Evolutionary conservation across 2,329 filamentous ascomycete genomes (phyloP).

Genomic region (Bipolaris gigantea): DNA sequence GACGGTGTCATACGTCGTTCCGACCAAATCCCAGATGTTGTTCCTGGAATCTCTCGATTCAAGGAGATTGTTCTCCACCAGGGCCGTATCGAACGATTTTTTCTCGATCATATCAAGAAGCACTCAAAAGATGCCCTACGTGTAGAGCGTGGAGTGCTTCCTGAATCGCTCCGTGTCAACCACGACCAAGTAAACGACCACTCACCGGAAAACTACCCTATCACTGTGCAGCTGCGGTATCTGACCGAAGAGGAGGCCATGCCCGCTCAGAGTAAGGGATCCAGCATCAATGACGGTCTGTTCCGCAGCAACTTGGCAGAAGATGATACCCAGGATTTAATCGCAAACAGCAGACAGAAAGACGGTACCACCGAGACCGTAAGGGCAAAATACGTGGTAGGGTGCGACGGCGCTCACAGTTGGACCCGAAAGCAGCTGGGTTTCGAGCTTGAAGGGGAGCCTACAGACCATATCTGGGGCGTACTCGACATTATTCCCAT

Average conservation of each 20-base stretch:
- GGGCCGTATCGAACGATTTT: slow-evolving; percentile 69
- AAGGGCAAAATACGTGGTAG: slow-evolving; percentile 65
- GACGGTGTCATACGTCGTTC: slow-evolving; percentile 60
- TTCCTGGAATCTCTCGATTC: slow-evolving; percentile 63
- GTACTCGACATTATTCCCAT: slow-evolving; percentile 57
- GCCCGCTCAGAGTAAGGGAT: slow-evolving; percentile 49
- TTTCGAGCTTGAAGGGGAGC: slow-evolving; percentile 59
- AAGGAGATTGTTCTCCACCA: slow-evolving; percentile 71
- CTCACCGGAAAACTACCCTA: slow-evolving; percentile 56
- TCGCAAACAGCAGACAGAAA: slow-evolving; percentile 45
- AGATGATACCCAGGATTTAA: slow-evolving; percentile 61
- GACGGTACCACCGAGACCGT: slow-evolving; percentile 49
- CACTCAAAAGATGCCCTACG: slow-evolving; percentile 57
- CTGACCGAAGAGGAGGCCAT: slow-evolving; percentile 61
- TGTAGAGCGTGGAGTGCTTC: slow-evolving; percentile 62
- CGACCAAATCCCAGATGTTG: slow-evolving; percentile 65
- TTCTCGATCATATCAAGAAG: slow-evolving; percentile 63
- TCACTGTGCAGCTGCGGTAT: slow-evolving; percentile 62
- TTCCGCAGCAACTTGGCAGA: slow-evolving; percentile 62
- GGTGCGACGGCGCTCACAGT: slow-evolving; percentile 69
- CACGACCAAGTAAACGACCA: slow-evolving; percentile 53
- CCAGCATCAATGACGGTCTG: slow-evolving; percentile 54
- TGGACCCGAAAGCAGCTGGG: slow-evolving; percentile 64
- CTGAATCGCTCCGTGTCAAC: slow-evolving; percentile 59
- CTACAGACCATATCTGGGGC: slow-evolving; percentile 58